Percentiles rank a stretch among this genome's conserved stretches.
Evolutionary conservation across 768 basidiomycete genomes (phyloP).

Genomic region (Calocera cornea): DNA sequence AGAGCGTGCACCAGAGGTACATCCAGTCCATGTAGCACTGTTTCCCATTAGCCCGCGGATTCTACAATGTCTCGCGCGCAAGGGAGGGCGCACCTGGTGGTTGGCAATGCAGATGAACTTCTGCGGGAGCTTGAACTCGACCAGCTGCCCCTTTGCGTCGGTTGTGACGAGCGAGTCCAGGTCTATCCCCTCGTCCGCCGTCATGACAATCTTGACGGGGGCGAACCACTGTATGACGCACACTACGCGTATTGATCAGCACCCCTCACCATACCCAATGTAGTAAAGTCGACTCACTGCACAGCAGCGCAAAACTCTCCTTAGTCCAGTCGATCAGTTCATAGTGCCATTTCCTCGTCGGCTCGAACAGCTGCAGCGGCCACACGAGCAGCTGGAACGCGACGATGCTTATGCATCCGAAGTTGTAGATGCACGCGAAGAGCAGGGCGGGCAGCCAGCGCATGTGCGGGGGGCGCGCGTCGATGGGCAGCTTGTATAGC

Average conservation of each 20-base stretch:
- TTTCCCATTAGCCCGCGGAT: background rate
- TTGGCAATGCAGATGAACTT: constrained; percentile 80
- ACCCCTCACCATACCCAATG: too few relatives aligned
- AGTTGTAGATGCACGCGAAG: constrained; percentile 8
- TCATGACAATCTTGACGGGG: constrained; percentile 55
- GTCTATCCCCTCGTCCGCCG: constrained; percentile 56
- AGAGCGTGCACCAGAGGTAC: constrained; percentile 76
- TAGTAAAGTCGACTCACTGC: constrained; percentile 2
- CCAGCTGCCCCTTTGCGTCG: constrained; percentile 41
- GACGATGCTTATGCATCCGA: constrained; percentile 1
- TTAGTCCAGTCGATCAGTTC: constrained; percentile 5
- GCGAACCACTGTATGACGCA: constrained; percentile 72
- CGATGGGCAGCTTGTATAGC: background rate
- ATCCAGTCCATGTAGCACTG: constrained; percentile 33
- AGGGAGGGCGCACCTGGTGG: constrained; percentile 54
- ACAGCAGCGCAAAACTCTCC: constrained; percentile 3
- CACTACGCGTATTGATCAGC: constrained; percentile 32
- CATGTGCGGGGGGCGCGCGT: background rate
- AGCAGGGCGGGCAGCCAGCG: background rate
- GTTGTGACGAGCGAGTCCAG: constrained; percentile 43
- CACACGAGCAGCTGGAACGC: constrained; percentile 10
- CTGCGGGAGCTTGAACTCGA: constrained; percentile 54
- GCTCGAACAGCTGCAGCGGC: background rate
- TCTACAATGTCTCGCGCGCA: background rate
- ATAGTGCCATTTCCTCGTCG: background rate